Conservation (phyloP, 768 basidiomycete species). For the Rubroboletus pulcherrimus region DNA sequence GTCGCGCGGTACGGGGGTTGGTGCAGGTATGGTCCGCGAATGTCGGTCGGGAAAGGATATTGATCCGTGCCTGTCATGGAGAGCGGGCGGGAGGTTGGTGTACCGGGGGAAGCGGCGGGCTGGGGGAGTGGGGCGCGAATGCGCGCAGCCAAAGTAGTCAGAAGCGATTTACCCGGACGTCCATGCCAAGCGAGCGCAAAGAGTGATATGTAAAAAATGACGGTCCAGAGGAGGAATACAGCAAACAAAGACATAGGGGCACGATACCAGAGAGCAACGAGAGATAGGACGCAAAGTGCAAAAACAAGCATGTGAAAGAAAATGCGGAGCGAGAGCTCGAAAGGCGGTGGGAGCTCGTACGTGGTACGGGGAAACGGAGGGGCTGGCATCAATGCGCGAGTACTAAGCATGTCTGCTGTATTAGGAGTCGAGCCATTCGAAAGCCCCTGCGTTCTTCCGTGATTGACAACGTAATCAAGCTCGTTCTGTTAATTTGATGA, state of each 20-base stretch:
- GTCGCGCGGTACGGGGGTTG: conserved; percentile 57
- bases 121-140: conserved; percentile 36
- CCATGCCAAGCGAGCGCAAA: conserved; percentile 55
- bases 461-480: conserved; percentile 64
- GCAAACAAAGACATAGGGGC: conserved; percentile 55
- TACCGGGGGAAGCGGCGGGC: conserved; percentile 32
- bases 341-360: conserved; percentile 35
- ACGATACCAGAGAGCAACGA: conserved; percentile 56
- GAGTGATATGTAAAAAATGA: conserved; percentile 54
- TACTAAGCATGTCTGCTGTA: conserved; percentile 48
- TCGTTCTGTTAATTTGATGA: conserved; percentile 51
- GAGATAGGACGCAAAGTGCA: conserved; percentile 52
- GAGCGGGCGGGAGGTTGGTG: conserved; percentile 38
- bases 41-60: conserved; percentile 43
- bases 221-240: conserved; percentile 61
- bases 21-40: conserved; percentile 61
- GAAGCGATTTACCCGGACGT: conserved; percentile 52
- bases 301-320: conserved; percentile 57
- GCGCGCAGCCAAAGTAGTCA: conserved; percentile 47
- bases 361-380: conserved; percentile 21
- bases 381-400: conserved; percentile 34
- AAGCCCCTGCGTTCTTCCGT: conserved; percentile 41
- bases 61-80: conserved; percentile 40
- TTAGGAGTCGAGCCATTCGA: conserved; percentile 46
- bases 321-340: conserved; percentile 42